Evolutionary conservation across 2,329 filamentous ascomycete species (phyloP).

Genomic region (Proliferodiscus dingleyae): DNA sequence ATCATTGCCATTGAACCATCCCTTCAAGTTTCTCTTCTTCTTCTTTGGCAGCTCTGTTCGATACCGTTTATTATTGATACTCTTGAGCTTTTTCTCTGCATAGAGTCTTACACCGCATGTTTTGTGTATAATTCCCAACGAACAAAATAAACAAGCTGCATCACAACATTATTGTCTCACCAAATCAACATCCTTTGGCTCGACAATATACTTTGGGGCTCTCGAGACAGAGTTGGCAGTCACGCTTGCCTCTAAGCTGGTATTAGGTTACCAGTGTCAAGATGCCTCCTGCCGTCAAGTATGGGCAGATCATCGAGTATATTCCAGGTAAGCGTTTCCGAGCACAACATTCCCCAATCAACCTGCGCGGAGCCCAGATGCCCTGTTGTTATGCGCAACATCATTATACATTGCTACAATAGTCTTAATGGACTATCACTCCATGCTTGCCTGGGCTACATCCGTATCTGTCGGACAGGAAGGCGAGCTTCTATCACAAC

Average conservation of each 20-base stretch:
- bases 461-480: slow-evolving; percentile 15
- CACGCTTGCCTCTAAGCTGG: slow-evolving; percentile 12
- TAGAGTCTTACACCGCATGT: slow-evolving; percentile 15
- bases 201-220: slow-evolving; percentile 9
- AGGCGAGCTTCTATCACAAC: slow-evolving; percentile 10
- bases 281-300: slow-evolving; percentile 45
- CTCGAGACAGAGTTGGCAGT: slow-evolving; percentile 14
- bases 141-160: slow-evolving; percentile 13
- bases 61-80: slow-evolving; percentile 19
- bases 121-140: slow-evolving; percentile 19
- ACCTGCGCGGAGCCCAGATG: slow-evolving; percentile 10
- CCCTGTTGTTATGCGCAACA: slow-evolving; percentile 13
- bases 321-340: slow-evolving; percentile 70
- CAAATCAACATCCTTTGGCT: background rate
- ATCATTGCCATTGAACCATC: slow-evolving; percentile 6
- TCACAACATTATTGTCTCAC: slow-evolving; percentile 10
- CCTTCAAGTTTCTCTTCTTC: slow-evolving; percentile 9
- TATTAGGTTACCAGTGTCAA: slow-evolving; percentile 12
- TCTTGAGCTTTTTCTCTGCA: slow-evolving; percentile 1
- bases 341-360: slow-evolving; percentile 6
- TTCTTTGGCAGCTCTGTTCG: slow-evolving; percentile 7
- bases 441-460: slow-evolving; percentile 23
- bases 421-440: slow-evolving; percentile 14
- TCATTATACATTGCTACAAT: slow-evolving; percentile 21
- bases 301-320: slow-evolving; percentile 92